Conservation (phyloP, 2,329 filamentous ascomycete genomes). For the Diaporthe sp. region DNA sequence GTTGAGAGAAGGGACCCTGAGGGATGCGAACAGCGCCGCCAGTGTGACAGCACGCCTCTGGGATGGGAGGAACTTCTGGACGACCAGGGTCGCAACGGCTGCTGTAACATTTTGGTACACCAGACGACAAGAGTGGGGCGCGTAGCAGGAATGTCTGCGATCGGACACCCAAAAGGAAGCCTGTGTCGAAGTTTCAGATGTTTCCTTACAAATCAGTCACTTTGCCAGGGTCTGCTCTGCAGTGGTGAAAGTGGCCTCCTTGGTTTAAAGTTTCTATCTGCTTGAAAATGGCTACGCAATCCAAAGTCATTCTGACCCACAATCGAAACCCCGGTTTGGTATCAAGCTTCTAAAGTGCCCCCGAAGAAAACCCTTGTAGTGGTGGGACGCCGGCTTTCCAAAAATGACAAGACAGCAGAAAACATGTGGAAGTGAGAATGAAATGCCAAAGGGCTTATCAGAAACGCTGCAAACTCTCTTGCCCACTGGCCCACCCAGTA, state of each 20-base stretch:
- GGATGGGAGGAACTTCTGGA: background rate
- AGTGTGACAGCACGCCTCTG: background rate
- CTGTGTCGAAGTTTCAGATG: conserved; percentile 30
- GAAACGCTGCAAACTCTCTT: conserved; percentile 9
- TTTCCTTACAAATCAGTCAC: conserved; percentile 15
- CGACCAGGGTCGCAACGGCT: conserved; percentile 29
- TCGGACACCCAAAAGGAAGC: conserved; percentile 22
- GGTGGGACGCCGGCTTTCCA: conserved; percentile 10
- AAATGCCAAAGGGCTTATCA: background rate
- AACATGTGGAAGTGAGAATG: background rate
- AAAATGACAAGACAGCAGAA: background rate
- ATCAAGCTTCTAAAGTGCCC: conserved; percentile 21
- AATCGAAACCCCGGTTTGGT: conserved; percentile 25
- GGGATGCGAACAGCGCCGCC: background rate
- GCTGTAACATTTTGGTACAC: conserved; percentile 16
- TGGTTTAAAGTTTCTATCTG: conserved; percentile 29
- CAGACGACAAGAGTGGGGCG: conserved; percentile 30
- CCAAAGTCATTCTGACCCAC: conserved; percentile 27
- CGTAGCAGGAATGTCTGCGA: conserved; percentile 25
- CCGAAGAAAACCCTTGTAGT: conserved; percentile 22
- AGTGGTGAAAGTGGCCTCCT: background rate
- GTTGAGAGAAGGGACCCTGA: background rate
- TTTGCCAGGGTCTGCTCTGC: conserved; percentile 2
- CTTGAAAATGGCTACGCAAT: conserved; percentile 16
- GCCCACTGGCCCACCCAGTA: background rate